Evolutionary conservation across 1,284 basidiomycete genomes (phyloP).

Genomic region (Cutaneotrichosporon sp.): DNA sequence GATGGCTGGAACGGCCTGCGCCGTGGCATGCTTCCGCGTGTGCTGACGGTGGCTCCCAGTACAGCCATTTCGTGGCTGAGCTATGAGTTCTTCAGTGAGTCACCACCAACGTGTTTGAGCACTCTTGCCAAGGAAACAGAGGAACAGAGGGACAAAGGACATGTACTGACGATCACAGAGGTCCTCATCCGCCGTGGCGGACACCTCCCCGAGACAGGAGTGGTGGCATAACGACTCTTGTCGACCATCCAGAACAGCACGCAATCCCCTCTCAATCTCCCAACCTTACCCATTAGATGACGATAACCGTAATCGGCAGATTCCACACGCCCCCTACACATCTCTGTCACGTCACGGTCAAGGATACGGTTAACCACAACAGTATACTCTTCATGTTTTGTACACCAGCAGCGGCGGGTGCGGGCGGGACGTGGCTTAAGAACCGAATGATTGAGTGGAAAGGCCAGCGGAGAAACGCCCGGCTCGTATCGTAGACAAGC

Average conservation of each 20-base stretch:
- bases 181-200: constrained; percentile 43
- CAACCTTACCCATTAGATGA: too few species aligned
- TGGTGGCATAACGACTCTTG: neutral
- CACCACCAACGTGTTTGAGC: neutral
- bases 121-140: neutral
- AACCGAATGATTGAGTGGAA: neutral
- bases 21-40: constrained; percentile 82
- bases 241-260: neutral
- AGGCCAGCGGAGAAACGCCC: too few species aligned
- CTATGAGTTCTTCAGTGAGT: constrained; percentile 93
- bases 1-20: constrained; percentile 82
- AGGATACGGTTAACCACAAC: too few species aligned
- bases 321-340: neutral
- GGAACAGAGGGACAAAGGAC: neutral
- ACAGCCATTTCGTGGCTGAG: constrained; percentile 97
- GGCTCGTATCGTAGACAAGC: neutral
- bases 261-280: too few species aligned
- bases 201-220: constrained; percentile 39
- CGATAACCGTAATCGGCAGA: too few species aligned
- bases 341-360: too few species aligned
- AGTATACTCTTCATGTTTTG: neutral
- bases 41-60: constrained; percentile 94
- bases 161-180: constrained; percentile 27
- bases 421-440: neutral
- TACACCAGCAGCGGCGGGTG: neutral